phyloP scores from a whole-genome alignment of 257 asterid genomes.

The Solanum appendiculatum region DNA sequence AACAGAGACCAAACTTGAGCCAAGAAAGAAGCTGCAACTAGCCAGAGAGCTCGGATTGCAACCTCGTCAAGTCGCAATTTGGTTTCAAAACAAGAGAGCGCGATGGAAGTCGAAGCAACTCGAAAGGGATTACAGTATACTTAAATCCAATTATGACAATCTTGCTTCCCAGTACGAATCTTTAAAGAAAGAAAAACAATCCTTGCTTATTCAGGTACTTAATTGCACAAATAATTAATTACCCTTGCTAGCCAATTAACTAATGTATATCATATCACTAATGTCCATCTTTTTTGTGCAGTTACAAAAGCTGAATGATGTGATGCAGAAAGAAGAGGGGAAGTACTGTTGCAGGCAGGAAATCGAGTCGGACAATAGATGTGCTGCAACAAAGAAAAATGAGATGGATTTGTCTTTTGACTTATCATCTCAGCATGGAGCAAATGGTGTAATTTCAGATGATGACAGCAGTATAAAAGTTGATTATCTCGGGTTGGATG shows the following conservation, averaged over 20 bases:
- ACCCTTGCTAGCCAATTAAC: neutral
- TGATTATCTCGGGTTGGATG: slow-evolving; percentile 9
- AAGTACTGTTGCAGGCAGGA: slow-evolving; percentile 3
- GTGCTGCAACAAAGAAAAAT: neutral
- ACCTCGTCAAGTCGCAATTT: slow-evolving; percentile 58
- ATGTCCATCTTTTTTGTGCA: neutral
- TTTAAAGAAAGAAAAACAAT: slow-evolving; percentile 31
- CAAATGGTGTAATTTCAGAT: slow-evolving; percentile 13
- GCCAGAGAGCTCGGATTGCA: slow-evolving; percentile 48
- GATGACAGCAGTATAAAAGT: slow-evolving; percentile 13
- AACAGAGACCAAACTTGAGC: slow-evolving; percentile 36
- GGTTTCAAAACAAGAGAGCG: slow-evolving; percentile 71
- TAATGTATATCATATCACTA: neutral
- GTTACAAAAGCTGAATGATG: slow-evolving; percentile 33
- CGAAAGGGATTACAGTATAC: slow-evolving; percentile 23
- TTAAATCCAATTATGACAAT: slow-evolving; percentile 22
- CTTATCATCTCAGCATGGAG: neutral
- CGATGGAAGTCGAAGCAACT: slow-evolving; percentile 56
- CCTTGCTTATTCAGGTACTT: slow-evolving; percentile 34
- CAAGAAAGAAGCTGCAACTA: slow-evolving; percentile 33
- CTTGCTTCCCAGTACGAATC: slow-evolving; percentile 25
- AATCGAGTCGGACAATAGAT: neutral
- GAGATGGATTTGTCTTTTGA: slow-evolving; percentile 3
- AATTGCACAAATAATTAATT: neutral
- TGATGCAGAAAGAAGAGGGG: neutral